Evolutionary conservation across 225 moss, liverwort and hornwort genomes (phyloP).

Genomic region (Rhytidiadelphus loreus): DNA sequence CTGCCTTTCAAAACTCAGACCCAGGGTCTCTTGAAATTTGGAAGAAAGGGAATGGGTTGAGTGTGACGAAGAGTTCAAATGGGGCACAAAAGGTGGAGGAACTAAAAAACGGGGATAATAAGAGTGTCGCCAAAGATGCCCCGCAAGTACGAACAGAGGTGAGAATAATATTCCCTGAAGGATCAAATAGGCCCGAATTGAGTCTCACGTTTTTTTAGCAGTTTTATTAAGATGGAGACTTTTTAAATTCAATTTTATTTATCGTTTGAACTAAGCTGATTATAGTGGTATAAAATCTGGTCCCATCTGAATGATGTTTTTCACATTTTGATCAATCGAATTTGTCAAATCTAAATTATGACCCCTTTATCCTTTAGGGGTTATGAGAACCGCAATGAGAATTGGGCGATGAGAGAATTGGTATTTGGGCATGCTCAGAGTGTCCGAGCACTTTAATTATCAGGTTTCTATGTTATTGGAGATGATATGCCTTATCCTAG

Average conservation of each 20-base stretch:
- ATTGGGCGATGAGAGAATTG: neutral
- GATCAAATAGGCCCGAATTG: neutral
- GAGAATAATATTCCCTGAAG: neutral
- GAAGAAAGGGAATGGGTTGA: constrained; percentile 20
- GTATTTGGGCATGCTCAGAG: neutral
- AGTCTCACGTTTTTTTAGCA: neutral
- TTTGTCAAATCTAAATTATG: neutral
- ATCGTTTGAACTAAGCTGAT: neutral
- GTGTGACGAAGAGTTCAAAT: constrained; percentile 2
- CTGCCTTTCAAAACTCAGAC: constrained; percentile 9
- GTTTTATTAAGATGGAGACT: neutral
- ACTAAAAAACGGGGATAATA: neutral
- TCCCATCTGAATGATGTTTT: neutral
- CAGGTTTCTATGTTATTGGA: neutral
- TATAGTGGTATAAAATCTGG: neutral
- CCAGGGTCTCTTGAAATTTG: neutral
- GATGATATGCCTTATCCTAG: neutral
- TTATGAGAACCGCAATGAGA: neutral
- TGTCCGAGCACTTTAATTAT: neutral
- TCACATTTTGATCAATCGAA: neutral
- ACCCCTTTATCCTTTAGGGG: neutral
- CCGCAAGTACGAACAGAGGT: constrained; percentile 31
- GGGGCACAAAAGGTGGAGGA: constrained; percentile 6
- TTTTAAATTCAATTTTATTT: neutral
- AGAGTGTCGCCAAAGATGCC: constrained; percentile 2